Evolutionary conservation across 2,329 filamentous ascomycete genomes (phyloP).

Genomic region (Fusarium sp.): DNA sequence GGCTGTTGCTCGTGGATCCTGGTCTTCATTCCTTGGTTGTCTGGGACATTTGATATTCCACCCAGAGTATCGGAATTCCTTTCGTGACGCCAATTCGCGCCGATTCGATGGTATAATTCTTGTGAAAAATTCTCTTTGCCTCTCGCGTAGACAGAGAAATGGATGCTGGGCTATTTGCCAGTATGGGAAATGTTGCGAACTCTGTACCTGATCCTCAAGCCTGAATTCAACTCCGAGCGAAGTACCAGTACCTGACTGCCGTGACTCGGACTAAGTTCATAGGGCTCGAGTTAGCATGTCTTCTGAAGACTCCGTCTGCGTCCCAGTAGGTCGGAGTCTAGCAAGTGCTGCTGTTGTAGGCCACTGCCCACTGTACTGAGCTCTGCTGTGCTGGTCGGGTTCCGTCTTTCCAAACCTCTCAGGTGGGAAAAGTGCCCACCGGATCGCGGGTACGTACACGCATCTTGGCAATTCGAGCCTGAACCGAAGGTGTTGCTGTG

Average conservation of each 20-base stretch:
- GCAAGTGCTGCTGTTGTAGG: slow-evolving; percentile 4
- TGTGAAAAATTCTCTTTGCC: slow-evolving; percentile 18
- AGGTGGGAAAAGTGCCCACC: slow-evolving; percentile 28
- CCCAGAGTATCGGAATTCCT: slow-evolving; percentile 33
- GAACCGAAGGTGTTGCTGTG: slow-evolving; percentile 26
- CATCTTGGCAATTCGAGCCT: slow-evolving; percentile 29
- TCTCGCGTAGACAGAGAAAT: slow-evolving; percentile 1
- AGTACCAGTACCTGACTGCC: slow-evolving; percentile 12
- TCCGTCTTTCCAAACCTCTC: slow-evolving; percentile 8
- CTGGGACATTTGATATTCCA: slow-evolving; percentile 19
- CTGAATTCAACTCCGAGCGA: not conserved
- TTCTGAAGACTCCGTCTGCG: slow-evolving; percentile 7
- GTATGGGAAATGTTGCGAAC: not conserved
- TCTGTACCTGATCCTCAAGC: slow-evolving; percentile 10
- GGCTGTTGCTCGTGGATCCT: slow-evolving; percentile 20
- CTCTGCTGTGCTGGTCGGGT: not conserved
- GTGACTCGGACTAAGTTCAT: slow-evolving; percentile 29
- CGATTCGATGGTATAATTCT: slow-evolving; percentile 8
- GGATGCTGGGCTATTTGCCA: slow-evolving; percentile 18
- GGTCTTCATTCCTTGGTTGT: slow-evolving; percentile 35
- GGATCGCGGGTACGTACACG: slow-evolving; percentile 37
- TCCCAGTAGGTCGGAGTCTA: slow-evolving; percentile 1
- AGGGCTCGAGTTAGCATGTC: slow-evolving; percentile 31
- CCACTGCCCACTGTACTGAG: slow-evolving; percentile 3
- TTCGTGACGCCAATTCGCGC: slow-evolving; percentile 12